Evolutionary conservation across 345 rosid genomes (phyloP).

Genomic region (Bretschneidera sinensis): DNA sequence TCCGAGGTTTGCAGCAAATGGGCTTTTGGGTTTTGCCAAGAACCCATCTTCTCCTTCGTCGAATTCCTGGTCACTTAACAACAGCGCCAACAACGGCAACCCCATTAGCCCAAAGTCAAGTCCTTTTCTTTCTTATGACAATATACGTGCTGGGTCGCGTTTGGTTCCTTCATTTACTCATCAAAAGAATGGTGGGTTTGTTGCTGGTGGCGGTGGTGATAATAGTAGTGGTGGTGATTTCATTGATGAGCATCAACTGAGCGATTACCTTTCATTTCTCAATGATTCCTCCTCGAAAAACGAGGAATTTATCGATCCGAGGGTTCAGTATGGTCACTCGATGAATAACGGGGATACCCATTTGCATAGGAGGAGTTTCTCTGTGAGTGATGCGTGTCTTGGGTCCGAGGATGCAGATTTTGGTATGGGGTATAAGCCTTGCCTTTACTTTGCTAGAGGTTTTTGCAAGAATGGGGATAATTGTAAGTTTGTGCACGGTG

Average conservation of each 20-base stretch:
- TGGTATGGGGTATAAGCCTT: conserved; percentile 47
- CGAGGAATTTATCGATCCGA: conserved; percentile 40
- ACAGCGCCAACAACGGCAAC: no score
- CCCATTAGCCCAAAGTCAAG: conserved; percentile 42
- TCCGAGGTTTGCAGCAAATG: conserved; percentile 34
- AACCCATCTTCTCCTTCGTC: conserved; percentile 37
- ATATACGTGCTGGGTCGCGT: conserved; percentile 49
- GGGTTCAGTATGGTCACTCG: conserved; percentile 36
- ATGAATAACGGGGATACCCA: conserved; percentile 42
- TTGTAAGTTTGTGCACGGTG: conserved; percentile 55
- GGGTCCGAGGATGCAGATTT: conserved; percentile 49
- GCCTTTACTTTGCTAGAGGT: conserved; percentile 67
- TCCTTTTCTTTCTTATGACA: conserved; percentile 55
- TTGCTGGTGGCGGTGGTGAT: conserved; percentile 22
- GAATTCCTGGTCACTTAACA: conserved; percentile 21
- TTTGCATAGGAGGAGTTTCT: conserved; percentile 73
- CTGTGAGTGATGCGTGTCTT: conserved; percentile 68
- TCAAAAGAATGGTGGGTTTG: conserved; percentile 15
- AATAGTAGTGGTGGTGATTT: conserved; percentile 37
- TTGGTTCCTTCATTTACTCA: conserved; percentile 27
- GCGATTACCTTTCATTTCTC: conserved; percentile 68
- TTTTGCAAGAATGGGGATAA: conserved; percentile 69
- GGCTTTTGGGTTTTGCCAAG: conserved; percentile 37
- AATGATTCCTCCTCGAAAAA: conserved; percentile 51
- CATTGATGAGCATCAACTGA: conserved; percentile 51